phyloP scores from a whole-genome alignment of 2,329 filamentous ascomycete genomes.

The Paraphoma sp. region DNA sequence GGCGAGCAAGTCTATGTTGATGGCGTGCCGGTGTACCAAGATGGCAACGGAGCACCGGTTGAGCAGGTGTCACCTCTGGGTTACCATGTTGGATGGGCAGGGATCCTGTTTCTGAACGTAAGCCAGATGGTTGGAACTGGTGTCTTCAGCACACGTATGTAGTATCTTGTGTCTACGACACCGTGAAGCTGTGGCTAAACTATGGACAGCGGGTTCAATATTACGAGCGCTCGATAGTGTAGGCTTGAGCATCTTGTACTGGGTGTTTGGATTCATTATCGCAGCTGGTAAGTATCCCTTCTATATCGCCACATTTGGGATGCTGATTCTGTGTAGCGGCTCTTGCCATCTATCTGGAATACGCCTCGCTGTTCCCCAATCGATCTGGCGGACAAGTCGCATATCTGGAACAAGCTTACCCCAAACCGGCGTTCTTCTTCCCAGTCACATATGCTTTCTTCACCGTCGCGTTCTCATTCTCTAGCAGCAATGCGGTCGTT shows the following conservation, averaged over 20 bases:
- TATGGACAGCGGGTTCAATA: slow-evolving; percentile 29
- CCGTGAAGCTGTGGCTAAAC: neutral
- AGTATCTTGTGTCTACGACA: neutral
- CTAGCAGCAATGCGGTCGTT: slow-evolving; percentile 39
- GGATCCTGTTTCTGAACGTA: slow-evolving; percentile 40
- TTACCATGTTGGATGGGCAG: slow-evolving; percentile 38
- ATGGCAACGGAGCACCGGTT: slow-evolving; percentile 37
- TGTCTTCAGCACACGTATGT: slow-evolving; percentile 38
- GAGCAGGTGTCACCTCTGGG: slow-evolving; percentile 39
- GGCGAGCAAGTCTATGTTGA: slow-evolving; percentile 34
- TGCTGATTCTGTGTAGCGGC: slow-evolving; percentile 17
- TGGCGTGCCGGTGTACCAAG: slow-evolving; percentile 21
- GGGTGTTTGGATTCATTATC: slow-evolving; percentile 37
- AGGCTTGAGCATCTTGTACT: slow-evolving; percentile 36
- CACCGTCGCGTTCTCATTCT: slow-evolving; percentile 37
- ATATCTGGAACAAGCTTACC: slow-evolving; percentile 41
- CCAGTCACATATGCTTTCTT: slow-evolving; percentile 39
- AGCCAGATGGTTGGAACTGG: slow-evolving; percentile 42
- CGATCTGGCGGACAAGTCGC: slow-evolving; percentile 37
- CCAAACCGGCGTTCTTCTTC: slow-evolving; percentile 35
- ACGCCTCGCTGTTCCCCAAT: slow-evolving; percentile 35
- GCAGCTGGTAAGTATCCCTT: slow-evolving; percentile 19
- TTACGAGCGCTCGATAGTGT: slow-evolving; percentile 32
- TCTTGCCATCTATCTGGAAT: slow-evolving; percentile 37
- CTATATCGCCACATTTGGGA: neutral